Evolutionary conservation across 1,139 yeast genomes (phyloP).

Genomic region (Hemisphaericaspora lyxosophila): DNA sequence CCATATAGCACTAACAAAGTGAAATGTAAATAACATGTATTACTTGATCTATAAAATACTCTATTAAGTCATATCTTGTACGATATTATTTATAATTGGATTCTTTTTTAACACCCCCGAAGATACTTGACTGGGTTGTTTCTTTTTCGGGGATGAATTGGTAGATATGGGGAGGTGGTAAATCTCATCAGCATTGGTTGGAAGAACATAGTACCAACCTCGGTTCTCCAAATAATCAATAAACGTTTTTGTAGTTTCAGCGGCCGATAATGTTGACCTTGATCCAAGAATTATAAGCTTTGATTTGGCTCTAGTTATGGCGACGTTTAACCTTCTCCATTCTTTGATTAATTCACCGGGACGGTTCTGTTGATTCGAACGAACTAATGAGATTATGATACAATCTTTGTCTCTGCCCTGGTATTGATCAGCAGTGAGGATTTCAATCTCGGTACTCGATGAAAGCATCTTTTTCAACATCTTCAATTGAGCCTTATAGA

Average conservation of each 20-base stretch:
- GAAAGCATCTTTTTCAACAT: constrained; percentile 48
- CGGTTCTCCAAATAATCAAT: constrained; percentile 57
- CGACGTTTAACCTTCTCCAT: constrained; percentile 91
- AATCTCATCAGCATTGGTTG: constrained; percentile 39
- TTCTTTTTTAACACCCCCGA: constrained; percentile 19
- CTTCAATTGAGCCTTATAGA: constrained; percentile 78
- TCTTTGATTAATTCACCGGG: constrained; percentile 82
- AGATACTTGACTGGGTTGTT: constrained; percentile 5
- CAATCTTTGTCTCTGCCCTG: constrained; percentile 97
- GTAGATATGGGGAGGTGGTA: constrained; percentile 23
- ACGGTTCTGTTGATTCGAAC: constrained; percentile 66
- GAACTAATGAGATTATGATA: constrained; percentile 79
- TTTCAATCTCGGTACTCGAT: constrained; percentile 54
- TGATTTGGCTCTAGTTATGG: constrained; percentile 85
- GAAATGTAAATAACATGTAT: constrained; percentile 3
- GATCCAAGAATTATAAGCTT: constrained; percentile 86
- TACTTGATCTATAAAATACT: background rate
- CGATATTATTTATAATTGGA: constrained; percentile 26
- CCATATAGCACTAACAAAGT: constrained; percentile 21
- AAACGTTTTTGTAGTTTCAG: constrained; percentile 57
- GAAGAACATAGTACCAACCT: constrained; percentile 65
- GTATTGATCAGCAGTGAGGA: constrained; percentile 90
- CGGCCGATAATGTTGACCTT: constrained; percentile 53
- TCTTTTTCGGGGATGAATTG: constrained; percentile 5
- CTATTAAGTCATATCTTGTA: constrained; percentile 17